Conservation (phyloP, 2,329 filamentous ascomycete species). For the Pleomassaria siparia region DNA sequence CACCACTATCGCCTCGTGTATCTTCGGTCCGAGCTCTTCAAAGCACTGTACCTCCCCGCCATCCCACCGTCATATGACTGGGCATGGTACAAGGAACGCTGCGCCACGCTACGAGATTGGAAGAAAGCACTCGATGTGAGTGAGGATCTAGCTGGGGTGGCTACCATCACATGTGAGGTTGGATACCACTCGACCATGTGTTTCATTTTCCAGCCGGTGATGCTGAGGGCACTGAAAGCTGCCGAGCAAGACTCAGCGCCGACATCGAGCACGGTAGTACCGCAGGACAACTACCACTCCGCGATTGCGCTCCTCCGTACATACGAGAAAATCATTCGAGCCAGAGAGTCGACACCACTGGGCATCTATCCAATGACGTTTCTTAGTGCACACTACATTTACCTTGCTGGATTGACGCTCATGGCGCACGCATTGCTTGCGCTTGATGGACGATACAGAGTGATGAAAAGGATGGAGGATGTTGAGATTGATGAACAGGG, state of each 20-base stretch:
- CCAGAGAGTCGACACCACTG: not conserved
- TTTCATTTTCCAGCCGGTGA: slow-evolving; percentile 7
- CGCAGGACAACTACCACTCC: slow-evolving; percentile 8
- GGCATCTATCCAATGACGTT: slow-evolving; percentile 9
- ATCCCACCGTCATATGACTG: slow-evolving; percentile 21
- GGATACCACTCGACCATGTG: slow-evolving; percentile 8
- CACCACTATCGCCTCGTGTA: slow-evolving; percentile 43
- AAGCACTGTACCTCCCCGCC: slow-evolving; percentile 31
- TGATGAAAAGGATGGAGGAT: slow-evolving; percentile 5
- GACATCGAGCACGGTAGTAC: not conserved
- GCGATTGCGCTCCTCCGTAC: slow-evolving; percentile 4
- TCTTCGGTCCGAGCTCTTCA: slow-evolving; percentile 40
- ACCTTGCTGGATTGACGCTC: slow-evolving; percentile 8
- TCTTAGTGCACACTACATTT: slow-evolving; percentile 9
- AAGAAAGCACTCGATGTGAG: not conserved
- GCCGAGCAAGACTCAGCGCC: not conserved
- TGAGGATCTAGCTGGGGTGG: slow-evolving; percentile 6
- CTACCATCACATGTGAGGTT: slow-evolving; percentile 6
- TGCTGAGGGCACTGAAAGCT: slow-evolving; percentile 4
- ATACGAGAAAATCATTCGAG: slow-evolving; percentile 7
- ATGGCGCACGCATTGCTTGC: slow-evolving; percentile 10
- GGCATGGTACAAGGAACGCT: slow-evolving; percentile 29
- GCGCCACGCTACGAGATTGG: slow-evolving; percentile 4
- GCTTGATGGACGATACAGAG: slow-evolving; percentile 1
- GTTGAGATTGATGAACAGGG: not conserved